phyloP scores from a whole-genome alignment of 148 eudicot genomes.

The Chenopodium album region DNA sequence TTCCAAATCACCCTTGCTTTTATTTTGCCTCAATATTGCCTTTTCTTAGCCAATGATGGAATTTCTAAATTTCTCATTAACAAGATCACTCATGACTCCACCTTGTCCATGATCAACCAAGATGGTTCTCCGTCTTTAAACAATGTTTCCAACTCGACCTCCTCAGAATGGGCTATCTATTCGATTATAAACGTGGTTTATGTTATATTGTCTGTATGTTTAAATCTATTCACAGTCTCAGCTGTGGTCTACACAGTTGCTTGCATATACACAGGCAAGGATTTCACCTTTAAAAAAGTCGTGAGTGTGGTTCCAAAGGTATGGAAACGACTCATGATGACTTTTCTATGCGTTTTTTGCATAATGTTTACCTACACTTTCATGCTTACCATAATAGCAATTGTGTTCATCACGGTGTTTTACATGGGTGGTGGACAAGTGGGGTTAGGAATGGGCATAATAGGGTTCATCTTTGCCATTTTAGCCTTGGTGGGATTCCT shows the following conservation, averaged over 20 bases:
- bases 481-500: constrained; percentile 21
- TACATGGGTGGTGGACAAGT: background rate
- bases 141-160: constrained; percentile 14
- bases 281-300: constrained; percentile 30
- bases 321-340: constrained; percentile 50
- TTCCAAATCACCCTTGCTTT: constrained; percentile 37
- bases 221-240: constrained; percentile 38
- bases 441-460: background rate
- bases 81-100: constrained; percentile 22
- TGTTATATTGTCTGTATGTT: constrained; percentile 19
- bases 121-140: constrained; percentile 17
- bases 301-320: constrained; percentile 44
- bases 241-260: constrained; percentile 42
- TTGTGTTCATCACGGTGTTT: background rate
- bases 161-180: constrained; percentile 24
- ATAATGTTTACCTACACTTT: constrained; percentile 23
- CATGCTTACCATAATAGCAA: background rate
- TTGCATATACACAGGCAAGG: constrained; percentile 37
- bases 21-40: constrained; percentile 35
- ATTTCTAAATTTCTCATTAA: constrained; percentile 26
- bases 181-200: constrained; percentile 27
- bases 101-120: background rate
- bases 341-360: constrained; percentile 35
- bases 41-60: constrained; percentile 29
- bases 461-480: background rate